These are phyloP conservation scores for Xylariaceae sp. DNA, from an alignment of 2,329 filamentous ascomycete species.

Conservation along the genomic window DNA sequence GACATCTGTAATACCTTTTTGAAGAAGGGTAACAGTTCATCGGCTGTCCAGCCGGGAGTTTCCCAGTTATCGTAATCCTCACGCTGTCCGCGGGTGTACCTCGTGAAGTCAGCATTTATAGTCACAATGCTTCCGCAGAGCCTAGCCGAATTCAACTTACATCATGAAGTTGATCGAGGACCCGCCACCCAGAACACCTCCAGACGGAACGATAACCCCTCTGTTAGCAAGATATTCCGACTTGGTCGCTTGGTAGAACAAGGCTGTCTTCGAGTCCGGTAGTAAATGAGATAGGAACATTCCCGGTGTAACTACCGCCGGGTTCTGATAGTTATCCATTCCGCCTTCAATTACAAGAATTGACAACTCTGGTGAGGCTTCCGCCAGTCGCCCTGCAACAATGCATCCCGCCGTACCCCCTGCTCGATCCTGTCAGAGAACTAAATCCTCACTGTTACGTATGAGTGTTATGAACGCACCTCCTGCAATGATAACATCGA, in stretches of 20 bases:
- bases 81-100: constrained; percentile 34
- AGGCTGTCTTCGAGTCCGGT: constrained; percentile 41
- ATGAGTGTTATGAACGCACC: constrained; percentile 16
- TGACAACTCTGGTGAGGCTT: constrained; percentile 20
- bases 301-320: constrained; percentile 41
- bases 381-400: constrained; percentile 19
- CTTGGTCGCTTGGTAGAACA: constrained; percentile 46
- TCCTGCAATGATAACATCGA: constrained; percentile 31
- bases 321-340: constrained; percentile 11
- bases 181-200: constrained; percentile 53
- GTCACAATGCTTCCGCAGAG: not conserved
- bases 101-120: constrained; percentile 5
- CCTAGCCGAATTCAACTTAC: constrained; percentile 13
- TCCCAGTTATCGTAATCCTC: constrained; percentile 34
- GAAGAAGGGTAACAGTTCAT: constrained; percentile 46
- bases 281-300: constrained; percentile 47
- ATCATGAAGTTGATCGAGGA: constrained; percentile 51
- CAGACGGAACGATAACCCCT: constrained; percentile 39
- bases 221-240: constrained; percentile 41
- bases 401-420: constrained; percentile 22
- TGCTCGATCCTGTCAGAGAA: constrained; percentile 5
- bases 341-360: constrained; percentile 23
- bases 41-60: constrained; percentile 29
- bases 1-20: constrained; percentile 40
- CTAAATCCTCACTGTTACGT: not conserved